Evolutionary conservation across 2,329 filamentous ascomycete species (phyloP), one percentile per base, ranked within the genome.

Genomic region (Daldinia eschscholtzii): DNA sequence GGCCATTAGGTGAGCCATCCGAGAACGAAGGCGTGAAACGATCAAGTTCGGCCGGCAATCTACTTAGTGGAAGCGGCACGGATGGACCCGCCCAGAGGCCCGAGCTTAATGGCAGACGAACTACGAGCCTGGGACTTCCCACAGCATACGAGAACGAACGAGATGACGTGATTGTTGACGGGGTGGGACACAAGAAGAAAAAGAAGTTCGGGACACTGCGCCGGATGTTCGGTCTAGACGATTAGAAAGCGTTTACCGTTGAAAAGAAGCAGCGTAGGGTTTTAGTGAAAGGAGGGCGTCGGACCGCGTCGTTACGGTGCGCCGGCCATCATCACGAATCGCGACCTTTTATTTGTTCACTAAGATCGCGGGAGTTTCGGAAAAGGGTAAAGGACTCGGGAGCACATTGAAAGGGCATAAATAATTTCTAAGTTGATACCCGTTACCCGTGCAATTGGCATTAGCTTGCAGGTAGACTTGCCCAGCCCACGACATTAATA

Each of bases 181-280:
- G 63, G 7, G 6, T 42, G 35, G 63, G 57, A 10, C 58, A 68
- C 7, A 77, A 56, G 53, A 74, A 73, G 80, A 80, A 81, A 75
- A 89, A 89, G 82, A 88, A 86, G 76, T 89, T 89, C 75, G 81
- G 82, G 39, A 79, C 81, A 64, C 78, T 89, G 74, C 85, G 87
- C 76, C 84, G 81, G 71, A 86, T 86, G 67, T 89, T 89, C 78
- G 83, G 84, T 56, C 77, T 89, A 57, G 80, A 87, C 75, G 85
- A 87, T 74, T 89, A 78, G 81, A 62, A 53, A 42, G 35, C 62
- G 46, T 67, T 62, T 30, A 53, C 55, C n/a, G 23, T 39, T 58
- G 61, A 57, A 23, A 72, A 63, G 59, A 50, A 42, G 48, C 61
- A 69, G 42, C 72, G 72, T 41, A 75, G 55, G 56, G 64, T 75